Conservation (phyloP, 768 basidiomycete species). For the Termitomyces titanicus region DNA sequence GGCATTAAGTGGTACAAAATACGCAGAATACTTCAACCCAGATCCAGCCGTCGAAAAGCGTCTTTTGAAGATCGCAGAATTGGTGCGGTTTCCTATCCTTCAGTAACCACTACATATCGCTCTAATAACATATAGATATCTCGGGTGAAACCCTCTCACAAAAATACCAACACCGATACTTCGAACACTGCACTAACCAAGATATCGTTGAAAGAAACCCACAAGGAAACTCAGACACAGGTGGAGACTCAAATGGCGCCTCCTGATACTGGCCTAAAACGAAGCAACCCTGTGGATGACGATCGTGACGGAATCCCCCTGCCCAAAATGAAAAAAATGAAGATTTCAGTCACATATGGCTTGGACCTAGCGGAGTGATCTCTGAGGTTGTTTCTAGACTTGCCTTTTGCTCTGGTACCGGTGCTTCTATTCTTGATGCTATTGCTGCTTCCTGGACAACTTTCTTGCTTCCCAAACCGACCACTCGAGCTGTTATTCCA, state of each 20-base stretch:
- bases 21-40: conserved; percentile 69
- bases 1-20: conserved; percentile 41
- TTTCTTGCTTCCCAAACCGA: not conserved
- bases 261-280: conserved; percentile 23
- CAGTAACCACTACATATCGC: not conserved
- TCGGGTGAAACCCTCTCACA: conserved; percentile 5
- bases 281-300: conserved; percentile 28
- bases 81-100: conserved; percentile 36
- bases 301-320: conserved; percentile 21
- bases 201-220: conserved; percentile 6
- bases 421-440: not conserved
- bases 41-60: conserved; percentile 54
- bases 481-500: not conserved
- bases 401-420: not conserved
- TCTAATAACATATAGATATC: conserved; percentile 1
- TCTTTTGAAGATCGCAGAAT: conserved; percentile 55
- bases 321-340: conserved; percentile 60
- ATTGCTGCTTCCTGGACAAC: not conserved
- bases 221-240: conserved; percentile 33
- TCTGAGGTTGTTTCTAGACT: not conserved
- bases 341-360: conserved; percentile 65
- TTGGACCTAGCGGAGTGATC: conserved; percentile 73
- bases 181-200: conserved; percentile 3
- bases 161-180: conserved; percentile 7
- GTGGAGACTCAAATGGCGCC: conserved; percentile 23